Evolutionary conservation across 768 basidiomycete species (phyloP), one percentile per base, ranked within the genome.

Genomic region (Ramaria sp.): DNA sequence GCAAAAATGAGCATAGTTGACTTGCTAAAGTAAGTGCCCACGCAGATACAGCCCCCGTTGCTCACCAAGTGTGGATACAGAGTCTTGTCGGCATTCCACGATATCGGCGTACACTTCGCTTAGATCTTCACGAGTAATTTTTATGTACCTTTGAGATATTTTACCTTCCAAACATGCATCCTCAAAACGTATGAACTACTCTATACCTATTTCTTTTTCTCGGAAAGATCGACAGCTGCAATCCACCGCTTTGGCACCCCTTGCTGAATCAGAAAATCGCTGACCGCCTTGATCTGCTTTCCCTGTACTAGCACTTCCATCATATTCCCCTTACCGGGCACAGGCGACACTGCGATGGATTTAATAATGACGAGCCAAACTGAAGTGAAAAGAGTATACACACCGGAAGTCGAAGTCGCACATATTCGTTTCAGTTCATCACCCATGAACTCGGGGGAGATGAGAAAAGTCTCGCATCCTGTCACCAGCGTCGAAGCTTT

Each of bases 1-100:
- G 82, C 91, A 1, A 97, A 97, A 70, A 94, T 98, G 92, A 82
- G 86, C 57, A 77, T 96, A 11, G 88, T 95, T 62, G 94, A 95
- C 67, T 74, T 97, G 22, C 73, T 97, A 38, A 92, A 87, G 91
- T 91, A 65, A 54, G 84, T 72, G 30, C 38, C 22, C 45, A 30
- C 51, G 38, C 13, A 41, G 10, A 37, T 38, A 4, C 3, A 2
- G 4, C 19, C n/a, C 22, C 24, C 15, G 31, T 34, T 20, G 5
- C 33, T 48, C 20, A 33, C n/a, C 19, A 61, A 43, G 64, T 33
- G 20, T 46, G 38, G 34, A 33, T 50, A n/a, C 62, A 88, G 86
- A 68, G 64, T 88, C 20, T 64, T 88, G n/a, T 77, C 82, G 27
- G 81, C 84, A 7, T 87, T 88, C 31, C 60, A 61, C 42, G 60